These are phyloP conservation scores for Phaeotremella fagi DNA, from an alignment of 768 basidiomycete genomes.

Conservation along the genomic window DNA sequence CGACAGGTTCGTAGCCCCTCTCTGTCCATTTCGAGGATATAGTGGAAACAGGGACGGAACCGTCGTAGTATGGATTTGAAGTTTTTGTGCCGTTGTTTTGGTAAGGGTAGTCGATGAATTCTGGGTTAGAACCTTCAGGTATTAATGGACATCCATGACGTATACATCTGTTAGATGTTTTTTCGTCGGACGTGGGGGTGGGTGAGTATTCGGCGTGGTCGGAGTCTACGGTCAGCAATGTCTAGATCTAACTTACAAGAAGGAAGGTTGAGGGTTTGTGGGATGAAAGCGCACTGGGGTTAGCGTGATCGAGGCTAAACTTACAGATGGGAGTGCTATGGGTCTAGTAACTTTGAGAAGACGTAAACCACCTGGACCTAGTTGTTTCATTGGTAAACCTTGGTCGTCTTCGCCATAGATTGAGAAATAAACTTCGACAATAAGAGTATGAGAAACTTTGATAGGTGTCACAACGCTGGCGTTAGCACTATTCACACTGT, in stretches of 20 bases:
- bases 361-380: conserved; percentile 25
- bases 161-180: not conserved
- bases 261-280: conserved; percentile 10
- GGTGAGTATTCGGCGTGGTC: not conserved
- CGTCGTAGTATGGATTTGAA: not conserved
- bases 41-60: not conserved
- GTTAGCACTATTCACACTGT: not conserved
- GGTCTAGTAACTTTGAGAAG: conserved; percentile 25
- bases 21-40: no score
- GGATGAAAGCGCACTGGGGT: conserved; percentile 11
- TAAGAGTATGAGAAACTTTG: conserved; percentile 19
- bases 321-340: conserved; percentile 31
- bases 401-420: conserved; percentile 26
- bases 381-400: conserved; percentile 11
- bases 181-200: not conserved
- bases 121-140: not conserved
- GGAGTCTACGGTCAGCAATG: not conserved
- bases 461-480: conserved; percentile 23
- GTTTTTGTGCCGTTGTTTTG: not conserved
- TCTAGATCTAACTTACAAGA: conserved; percentile 1
- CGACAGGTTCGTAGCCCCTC: no score
- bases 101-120: not conserved
- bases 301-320: not conserved
- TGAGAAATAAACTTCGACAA: conserved; percentile 35
- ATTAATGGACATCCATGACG: not conserved